Evolutionary conservation across 1,284 basidiomycete species (phyloP).

Genomic region (Abortiporus biennis): DNA sequence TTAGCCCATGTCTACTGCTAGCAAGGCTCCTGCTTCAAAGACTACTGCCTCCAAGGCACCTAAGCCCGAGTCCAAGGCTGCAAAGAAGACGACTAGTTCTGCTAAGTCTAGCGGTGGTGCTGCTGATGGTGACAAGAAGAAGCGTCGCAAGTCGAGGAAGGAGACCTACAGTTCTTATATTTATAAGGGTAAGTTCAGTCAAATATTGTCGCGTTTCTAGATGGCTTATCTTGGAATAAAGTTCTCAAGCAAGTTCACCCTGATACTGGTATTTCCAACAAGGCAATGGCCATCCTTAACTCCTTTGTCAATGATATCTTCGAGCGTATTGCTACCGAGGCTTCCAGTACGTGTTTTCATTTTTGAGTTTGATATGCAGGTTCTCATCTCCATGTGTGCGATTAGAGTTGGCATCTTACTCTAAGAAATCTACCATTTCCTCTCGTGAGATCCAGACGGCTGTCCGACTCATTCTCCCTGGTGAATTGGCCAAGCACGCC

Average conservation of each 20-base stretch:
- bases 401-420: slow-evolving; percentile 62
- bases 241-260: slow-evolving; percentile 71
- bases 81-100: slow-evolving; percentile 45
- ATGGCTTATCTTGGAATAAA: slow-evolving; percentile 25
- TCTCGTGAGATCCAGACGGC: slow-evolving; percentile 74
- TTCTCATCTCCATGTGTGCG: neutral
- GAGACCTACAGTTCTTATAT: slow-evolving; percentile 69
- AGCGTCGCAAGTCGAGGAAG: slow-evolving; percentile 54
- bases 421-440: slow-evolving; percentile 72
- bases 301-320: slow-evolving; percentile 71
- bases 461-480: slow-evolving; percentile 66
- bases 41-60: slow-evolving; percentile 45
- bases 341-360: slow-evolving; percentile 43
- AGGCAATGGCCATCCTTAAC: slow-evolving; percentile 73
- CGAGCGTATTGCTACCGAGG: slow-evolving; percentile 67
- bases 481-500: slow-evolving; percentile 77
- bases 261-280: slow-evolving; percentile 75
- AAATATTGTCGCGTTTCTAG: slow-evolving; percentile 7
- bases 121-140: slow-evolving; percentile 51
- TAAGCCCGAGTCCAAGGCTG: slow-evolving; percentile 30
- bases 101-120: slow-evolving; percentile 22
- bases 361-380: neutral
- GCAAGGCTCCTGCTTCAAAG: slow-evolving; percentile 44
- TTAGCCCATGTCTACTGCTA: slow-evolving; percentile 44
- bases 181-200: slow-evolving; percentile 52